These are phyloP conservation scores for Wickerhamiella slavikovae DNA, from an alignment of 805 yeast genomes.

Conservation along the genomic window DNA sequence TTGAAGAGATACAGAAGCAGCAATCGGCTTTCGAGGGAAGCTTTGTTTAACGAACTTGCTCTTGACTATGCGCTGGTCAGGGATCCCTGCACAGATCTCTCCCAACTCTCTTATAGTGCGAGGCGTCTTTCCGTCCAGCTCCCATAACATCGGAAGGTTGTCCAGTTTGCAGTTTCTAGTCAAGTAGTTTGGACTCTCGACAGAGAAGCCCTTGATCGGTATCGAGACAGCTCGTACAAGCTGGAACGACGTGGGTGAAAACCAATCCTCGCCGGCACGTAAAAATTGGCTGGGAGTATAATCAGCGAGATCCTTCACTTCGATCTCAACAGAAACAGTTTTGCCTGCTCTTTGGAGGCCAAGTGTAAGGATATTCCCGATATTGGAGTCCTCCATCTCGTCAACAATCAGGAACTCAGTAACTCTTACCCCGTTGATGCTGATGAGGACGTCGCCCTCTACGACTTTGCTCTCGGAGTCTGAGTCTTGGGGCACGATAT, in stretches of 20 bases:
- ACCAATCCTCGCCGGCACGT: slow-evolving; percentile 70
- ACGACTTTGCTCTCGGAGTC: slow-evolving; percentile 54
- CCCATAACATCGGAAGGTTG: slow-evolving; percentile 64
- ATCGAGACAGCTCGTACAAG: slow-evolving; percentile 68
- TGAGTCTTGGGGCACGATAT: slow-evolving; percentile 65
- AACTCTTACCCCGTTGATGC: slow-evolving; percentile 44
- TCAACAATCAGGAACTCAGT: slow-evolving; percentile 65
- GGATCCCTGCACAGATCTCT: slow-evolving; percentile 55
- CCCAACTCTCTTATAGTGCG: slow-evolving; percentile 58
- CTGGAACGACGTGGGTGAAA: slow-evolving; percentile 73
- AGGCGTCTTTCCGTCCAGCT: slow-evolving; percentile 54
- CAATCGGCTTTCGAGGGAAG: slow-evolving; percentile 55
- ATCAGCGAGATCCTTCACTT: slow-evolving; percentile 54
- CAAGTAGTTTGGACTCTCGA: slow-evolving; percentile 59
- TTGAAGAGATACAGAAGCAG: slow-evolving; percentile 50
- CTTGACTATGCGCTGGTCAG: slow-evolving; percentile 54
- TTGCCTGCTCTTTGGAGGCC: slow-evolving; percentile 58
- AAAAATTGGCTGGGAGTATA: slow-evolving; percentile 71
- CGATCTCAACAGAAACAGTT: slow-evolving; percentile 27
- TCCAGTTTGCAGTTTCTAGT: slow-evolving; percentile 32
- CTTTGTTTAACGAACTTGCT: slow-evolving; percentile 56
- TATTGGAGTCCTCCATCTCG: slow-evolving; percentile 51
- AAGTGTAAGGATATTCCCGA: slow-evolving; percentile 36
- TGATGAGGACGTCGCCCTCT: slow-evolving; percentile 72
- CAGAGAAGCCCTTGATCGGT: slow-evolving; percentile 69